Evolutionary conservation across 352 stramenopile species (phyloP).

Genomic region (Thalassiosira sp.): DNA sequence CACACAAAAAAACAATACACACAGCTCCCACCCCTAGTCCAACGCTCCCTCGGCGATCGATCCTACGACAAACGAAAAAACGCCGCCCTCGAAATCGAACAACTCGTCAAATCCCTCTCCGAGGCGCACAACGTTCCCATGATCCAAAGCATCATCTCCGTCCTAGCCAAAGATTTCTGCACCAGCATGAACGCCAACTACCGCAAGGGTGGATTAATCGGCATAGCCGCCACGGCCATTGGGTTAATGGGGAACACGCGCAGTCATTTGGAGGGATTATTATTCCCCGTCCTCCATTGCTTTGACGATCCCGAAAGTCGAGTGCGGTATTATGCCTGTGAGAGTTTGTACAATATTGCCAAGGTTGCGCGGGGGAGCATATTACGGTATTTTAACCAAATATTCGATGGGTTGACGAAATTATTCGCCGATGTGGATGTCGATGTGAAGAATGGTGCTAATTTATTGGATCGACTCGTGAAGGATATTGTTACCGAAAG

Average conservation of each 20-base stretch:
- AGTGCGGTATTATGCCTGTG: slow-evolving; percentile 97
- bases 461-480: slow-evolving; percentile 88
- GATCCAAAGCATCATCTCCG: slow-evolving; percentile 93
- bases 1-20: too few relatives aligned
- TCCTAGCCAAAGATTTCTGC: slow-evolving; percentile 97
- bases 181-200: slow-evolving; percentile 98
- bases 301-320: slow-evolving; percentile 98
- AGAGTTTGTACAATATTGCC: slow-evolving; percentile 99
- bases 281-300: slow-evolving; percentile 97
- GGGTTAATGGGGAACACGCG: slow-evolving; percentile 88
- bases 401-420: slow-evolving; percentile 97
- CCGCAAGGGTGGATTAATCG: slow-evolving; percentile 98
- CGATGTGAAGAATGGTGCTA: slow-evolving; percentile 97
- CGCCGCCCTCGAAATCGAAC: slow-evolving; percentile 97
- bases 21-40: slow-evolving; percentile 74
- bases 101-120: slow-evolving; percentile 95
- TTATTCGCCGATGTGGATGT: slow-evolving; percentile 99
- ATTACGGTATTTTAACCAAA: slow-evolving; percentile 98
- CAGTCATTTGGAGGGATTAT: slow-evolving; percentile 87
- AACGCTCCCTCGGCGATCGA: slow-evolving; percentile 90
- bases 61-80: slow-evolving; percentile 99
- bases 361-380: slow-evolving; percentile 94
- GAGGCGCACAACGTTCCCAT: slow-evolving; percentile 89
- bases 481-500: slow-evolving; percentile 99
- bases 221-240: slow-evolving; percentile 95